phyloP scores from a whole-genome alignment of 1,139 yeast species.

The Lodderomyces beijingensis region DNA sequence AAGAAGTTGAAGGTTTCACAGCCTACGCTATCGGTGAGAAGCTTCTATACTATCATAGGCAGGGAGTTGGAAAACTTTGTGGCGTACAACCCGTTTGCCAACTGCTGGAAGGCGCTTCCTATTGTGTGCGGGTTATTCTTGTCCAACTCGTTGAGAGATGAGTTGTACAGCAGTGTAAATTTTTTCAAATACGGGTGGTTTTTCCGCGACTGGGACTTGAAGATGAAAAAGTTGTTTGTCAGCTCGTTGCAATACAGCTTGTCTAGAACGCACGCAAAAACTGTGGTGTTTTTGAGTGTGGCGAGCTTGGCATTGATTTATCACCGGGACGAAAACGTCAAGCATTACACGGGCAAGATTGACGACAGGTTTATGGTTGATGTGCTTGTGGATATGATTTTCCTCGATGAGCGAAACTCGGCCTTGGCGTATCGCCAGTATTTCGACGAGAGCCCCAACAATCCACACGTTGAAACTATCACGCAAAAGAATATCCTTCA shows the following conservation, averaged over 20 bases:
- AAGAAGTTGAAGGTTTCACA: slow-evolving; percentile 55
- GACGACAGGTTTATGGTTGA: slow-evolving; percentile 21
- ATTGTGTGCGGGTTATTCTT: slow-evolving; percentile 51
- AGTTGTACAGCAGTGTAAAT: slow-evolving; percentile 25
- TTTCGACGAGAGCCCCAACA: slow-evolving; percentile 11
- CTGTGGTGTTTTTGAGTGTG: slow-evolving; percentile 27
- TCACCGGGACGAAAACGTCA: slow-evolving; percentile 21
- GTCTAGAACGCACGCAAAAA: slow-evolving; percentile 19
- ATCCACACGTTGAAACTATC: slow-evolving; percentile 13
- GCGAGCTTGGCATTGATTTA: slow-evolving; percentile 31
- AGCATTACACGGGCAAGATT: slow-evolving; percentile 22
- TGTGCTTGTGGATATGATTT: slow-evolving; percentile 22
- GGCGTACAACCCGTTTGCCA: slow-evolving; percentile 22
- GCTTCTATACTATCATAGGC: slow-evolving; percentile 45
- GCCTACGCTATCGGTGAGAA: slow-evolving; percentile 54
- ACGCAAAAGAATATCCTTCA: slow-evolving; percentile 17
- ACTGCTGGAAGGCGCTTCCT: slow-evolving; percentile 56
- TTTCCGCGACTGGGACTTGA: slow-evolving; percentile 30
- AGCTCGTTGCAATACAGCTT: slow-evolving; percentile 23
- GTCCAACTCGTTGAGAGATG: slow-evolving; percentile 36
- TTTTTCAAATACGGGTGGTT: slow-evolving; percentile 29
- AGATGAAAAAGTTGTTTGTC: slow-evolving; percentile 21
- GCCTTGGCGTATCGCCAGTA: slow-evolving; percentile 18
- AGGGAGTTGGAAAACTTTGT: slow-evolving; percentile 35
- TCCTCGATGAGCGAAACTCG: slow-evolving; percentile 14